These are phyloP conservation scores for Nitzschia inconspicua DNA, from an alignment of 108 stramenopile species.

Conservation along the genomic window DNA sequence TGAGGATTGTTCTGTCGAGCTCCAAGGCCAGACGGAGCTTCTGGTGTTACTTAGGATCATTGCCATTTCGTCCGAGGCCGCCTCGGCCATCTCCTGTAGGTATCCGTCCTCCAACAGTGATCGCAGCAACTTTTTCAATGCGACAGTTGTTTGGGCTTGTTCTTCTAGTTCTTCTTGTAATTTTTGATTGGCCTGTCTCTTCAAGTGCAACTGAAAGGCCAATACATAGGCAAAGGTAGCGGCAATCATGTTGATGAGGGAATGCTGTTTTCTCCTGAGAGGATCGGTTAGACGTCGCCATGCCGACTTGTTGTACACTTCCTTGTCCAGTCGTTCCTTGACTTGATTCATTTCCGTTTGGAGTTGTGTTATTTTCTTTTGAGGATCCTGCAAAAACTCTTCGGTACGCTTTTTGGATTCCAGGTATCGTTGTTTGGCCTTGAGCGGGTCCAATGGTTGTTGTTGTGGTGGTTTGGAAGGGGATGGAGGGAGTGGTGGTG, in stretches of 20 bases:
- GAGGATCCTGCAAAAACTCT: conserved; percentile 13
- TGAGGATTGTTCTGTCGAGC: neutral
- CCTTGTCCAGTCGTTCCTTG: conserved; percentile 9
- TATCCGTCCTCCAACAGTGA: neutral
- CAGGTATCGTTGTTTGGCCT: conserved; percentile 31
- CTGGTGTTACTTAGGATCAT: neutral
- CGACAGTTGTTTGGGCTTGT: neutral
- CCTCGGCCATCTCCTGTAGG: conserved; percentile 1
- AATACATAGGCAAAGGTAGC: conserved; percentile 27
- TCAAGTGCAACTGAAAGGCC: conserved; percentile 23
- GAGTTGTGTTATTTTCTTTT: conserved; percentile 12
- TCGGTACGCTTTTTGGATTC: conserved; percentile 13
- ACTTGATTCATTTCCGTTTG: conserved; percentile 27
- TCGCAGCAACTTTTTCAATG: conserved; percentile 2
- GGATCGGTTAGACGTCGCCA: conserved; percentile 18
- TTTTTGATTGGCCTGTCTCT: conserved; percentile 2
- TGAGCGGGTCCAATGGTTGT: conserved; percentile 5
- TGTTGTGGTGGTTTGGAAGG: no score
- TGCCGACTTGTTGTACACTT: conserved; percentile 11
- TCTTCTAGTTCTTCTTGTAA: conserved; percentile 1
- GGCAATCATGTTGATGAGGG: conserved; percentile 23
- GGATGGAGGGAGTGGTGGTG: no score
- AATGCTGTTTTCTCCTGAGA: conserved; percentile 17
- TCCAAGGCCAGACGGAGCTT: neutral
- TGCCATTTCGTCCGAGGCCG: neutral